A percentile compares a stretch with the other conserved stretches of the same genome.
Evolutionary conservation across 2,329 filamentous ascomycete genomes (phyloP).

Genomic region (Alternaria viburni): DNA sequence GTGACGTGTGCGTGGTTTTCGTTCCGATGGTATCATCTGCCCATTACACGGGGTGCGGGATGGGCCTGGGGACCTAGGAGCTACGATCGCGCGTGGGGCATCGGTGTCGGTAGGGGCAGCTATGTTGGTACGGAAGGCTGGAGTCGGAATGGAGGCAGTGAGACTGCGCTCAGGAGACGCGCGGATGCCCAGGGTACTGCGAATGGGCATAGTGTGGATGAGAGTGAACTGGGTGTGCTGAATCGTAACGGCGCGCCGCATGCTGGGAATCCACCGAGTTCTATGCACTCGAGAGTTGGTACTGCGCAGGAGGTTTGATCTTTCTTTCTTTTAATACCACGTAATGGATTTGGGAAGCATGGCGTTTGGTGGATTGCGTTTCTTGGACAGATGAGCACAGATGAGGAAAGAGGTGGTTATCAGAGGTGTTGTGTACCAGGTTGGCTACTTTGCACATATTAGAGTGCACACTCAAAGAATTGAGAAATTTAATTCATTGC

Average conservation of each 20-base stretch:
- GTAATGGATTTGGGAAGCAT: neutral
- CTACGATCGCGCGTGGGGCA: slow-evolving; percentile 76
- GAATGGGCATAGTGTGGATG: slow-evolving; percentile 3
- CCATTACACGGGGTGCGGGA: slow-evolving; percentile 77
- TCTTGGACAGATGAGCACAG: neutral
- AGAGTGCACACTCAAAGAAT: neutral
- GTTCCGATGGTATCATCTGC: slow-evolving; percentile 86
- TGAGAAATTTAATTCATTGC: neutral
- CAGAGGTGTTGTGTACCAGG: neutral
- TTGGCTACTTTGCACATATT: neutral
- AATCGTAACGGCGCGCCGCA: slow-evolving; percentile 6
- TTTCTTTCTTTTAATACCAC: neutral
- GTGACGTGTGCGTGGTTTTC: slow-evolving; percentile 72
- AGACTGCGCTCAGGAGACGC: slow-evolving; percentile 11
- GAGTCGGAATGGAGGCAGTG: slow-evolving; percentile 27
- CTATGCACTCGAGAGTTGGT: neutral
- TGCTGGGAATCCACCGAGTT: slow-evolving; percentile 2
- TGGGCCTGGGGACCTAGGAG: slow-evolving; percentile 89
- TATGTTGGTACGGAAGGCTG: slow-evolving; percentile 59
- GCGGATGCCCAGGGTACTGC: slow-evolving; percentile 7
- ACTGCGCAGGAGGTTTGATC: neutral
- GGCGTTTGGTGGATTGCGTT: neutral
- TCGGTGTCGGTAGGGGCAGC: slow-evolving; percentile 65
- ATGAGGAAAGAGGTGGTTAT: neutral
- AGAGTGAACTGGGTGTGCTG: slow-evolving; percentile 10